Evolutionary conservation across 768 basidiomycete genomes (phyloP), one percentile per base, ranked within the genome.

Genomic region (Boletus pseudo-olivaceus): DNA sequence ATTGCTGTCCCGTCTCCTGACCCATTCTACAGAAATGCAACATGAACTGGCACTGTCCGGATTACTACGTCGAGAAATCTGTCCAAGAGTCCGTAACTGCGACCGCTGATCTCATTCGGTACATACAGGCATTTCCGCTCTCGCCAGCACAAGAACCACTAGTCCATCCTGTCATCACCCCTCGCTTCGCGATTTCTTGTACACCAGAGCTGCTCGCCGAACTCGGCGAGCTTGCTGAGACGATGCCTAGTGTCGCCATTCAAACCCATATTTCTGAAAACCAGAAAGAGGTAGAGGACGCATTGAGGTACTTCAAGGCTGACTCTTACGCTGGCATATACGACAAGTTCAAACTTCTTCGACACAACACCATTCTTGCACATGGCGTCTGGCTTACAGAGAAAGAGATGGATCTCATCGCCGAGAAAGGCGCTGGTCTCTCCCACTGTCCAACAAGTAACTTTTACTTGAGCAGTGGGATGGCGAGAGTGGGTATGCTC

Each of bases 191-290:
- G 23, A 88, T 98, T 54, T 85, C 90, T 11, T 96, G 93, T 71
- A 84, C 93, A 0, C 69, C 77, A 12, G 73, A 80, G n/a, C 82
- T 95, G 30, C 78, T 98, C 47, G 44, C 64, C 1, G 70, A 73
- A 5, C 76, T 98, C 6, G 84, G 88, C 9, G 30, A 60, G 14
- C 66, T 96, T 38, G 88, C 88, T 0, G 65, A 72, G 20, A 66
- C 75, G 4, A 81, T 90, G 62, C 78, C 83, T 4, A 58, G 71
- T 1, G 76, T 98, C 33, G 79, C 80, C 49, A 88, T 97, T 48
- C 96, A 98, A 72, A 98, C 96, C 3, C 96, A 98, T 69, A 84
- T 98, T 41, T 83, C 88, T 14, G 96, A 98, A 74, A 96, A 93
- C 68, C 72, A 65, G 2, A 65, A 76, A 20, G 96, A 98, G 70